These are phyloP conservation scores for Baeospora myosura DNA, from an alignment of 1,284 basidiomycete genomes.

Conservation along the genomic window DNA sequence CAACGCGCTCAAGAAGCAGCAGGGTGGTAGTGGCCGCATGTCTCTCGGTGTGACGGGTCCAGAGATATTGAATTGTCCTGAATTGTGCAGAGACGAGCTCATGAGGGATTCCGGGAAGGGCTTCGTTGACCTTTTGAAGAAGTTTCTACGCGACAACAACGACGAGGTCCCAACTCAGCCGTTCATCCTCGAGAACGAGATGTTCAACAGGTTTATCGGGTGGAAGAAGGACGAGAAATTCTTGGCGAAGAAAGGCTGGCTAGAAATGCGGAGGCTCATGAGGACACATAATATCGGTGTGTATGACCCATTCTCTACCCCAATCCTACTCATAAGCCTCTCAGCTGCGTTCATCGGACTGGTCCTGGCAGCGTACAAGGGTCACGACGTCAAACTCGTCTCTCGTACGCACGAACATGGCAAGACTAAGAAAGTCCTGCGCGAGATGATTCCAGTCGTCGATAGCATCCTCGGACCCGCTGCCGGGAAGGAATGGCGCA, in stretches of 20 bases:
- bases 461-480: constrained; percentile 2
- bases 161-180: constrained; percentile 11
- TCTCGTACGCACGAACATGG: constrained; percentile 10
- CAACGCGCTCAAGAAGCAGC: constrained; percentile 9
- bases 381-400: constrained; percentile 3
- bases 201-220: constrained; percentile 13
- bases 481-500: constrained; percentile 7
- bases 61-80: constrained; percentile 10
- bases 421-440: constrained; percentile 11
- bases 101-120: constrained; percentile 9
- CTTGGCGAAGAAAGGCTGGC: constrained; percentile 7
- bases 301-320: not conserved
- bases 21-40: not conserved
- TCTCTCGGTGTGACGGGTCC: constrained; percentile 1
- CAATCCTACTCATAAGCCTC: not conserved
- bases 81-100: constrained; percentile 11
- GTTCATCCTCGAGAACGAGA: constrained; percentile 6
- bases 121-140: constrained; percentile 12
- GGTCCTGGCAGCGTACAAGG: constrained; percentile 3
- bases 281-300: constrained; percentile 13
- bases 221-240: constrained; percentile 7
- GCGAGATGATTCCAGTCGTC: not conserved
- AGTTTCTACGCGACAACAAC: constrained; percentile 13
- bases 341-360: constrained; percentile 4
- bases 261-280: constrained; percentile 6